Percentiles rank a stretch among this genome's conserved stretches.
Evolutionary conservation across 163 green algal species (phyloP).

Genomic region (Chlorella variabilis): DNA sequence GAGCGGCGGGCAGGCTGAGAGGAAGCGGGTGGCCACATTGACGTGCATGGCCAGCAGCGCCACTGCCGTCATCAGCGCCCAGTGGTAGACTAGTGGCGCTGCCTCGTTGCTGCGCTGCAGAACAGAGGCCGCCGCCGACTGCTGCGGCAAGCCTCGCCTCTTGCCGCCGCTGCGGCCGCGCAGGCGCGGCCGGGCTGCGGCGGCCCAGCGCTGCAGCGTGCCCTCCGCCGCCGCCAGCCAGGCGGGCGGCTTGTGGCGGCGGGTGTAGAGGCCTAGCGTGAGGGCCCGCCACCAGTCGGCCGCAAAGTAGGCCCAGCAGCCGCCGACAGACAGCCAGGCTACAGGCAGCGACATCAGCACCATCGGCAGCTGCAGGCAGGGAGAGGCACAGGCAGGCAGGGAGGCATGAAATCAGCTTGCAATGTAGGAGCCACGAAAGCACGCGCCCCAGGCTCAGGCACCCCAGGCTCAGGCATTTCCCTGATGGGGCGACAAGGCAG

Average conservation of each 20-base stretch:
- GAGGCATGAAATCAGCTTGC: not conserved
- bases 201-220: not conserved
- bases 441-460: no score
- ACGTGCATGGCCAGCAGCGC: conserved; percentile 85
- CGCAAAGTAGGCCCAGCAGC: conserved; percentile 49
- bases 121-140: not conserved
- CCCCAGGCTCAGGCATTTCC: no score
- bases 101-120: conserved; percentile 23
- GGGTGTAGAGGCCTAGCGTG: conserved; percentile 29
- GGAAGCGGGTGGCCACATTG: conserved; percentile 90
- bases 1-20: conserved; percentile 78
- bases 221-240: not conserved
- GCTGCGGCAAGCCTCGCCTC: not conserved
- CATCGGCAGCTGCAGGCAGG: conserved; percentile 79
- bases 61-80: conserved; percentile 68
- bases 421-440: no score
- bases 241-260: not conserved
- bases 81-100: conserved; percentile 77
- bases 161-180: not conserved
- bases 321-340: conserved; percentile 54
- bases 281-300: conserved; percentile 44
- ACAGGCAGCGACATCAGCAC: conserved; percentile 83
- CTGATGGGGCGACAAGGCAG: no score
- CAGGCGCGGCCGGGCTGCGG: not conserved
- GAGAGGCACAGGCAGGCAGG: not conserved